Base-by-base conservation (phyloP, 2,329 filamentous ascomycete species). In the Xylaria arbuscula region DNA sequence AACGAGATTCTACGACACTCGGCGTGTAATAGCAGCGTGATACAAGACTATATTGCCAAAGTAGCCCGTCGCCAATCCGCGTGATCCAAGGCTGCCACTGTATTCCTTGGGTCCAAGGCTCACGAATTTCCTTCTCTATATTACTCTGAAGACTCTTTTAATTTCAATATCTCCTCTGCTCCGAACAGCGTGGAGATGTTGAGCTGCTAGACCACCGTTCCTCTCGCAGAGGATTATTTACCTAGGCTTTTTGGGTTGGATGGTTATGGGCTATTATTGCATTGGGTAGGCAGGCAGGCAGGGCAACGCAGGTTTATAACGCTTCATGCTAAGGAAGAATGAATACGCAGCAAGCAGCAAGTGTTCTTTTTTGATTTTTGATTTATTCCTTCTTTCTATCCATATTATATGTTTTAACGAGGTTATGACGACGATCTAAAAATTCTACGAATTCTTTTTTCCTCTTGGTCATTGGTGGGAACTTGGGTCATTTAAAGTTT, bases 31-130 rank as follows among this genome's bases (percentile, higher is more conserved):
- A 78, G 76, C 72, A 67, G 70, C 2, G 62, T 76, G 53, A 75
- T 78, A 69, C 75, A 78, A 56, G 72, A 70, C 61, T 76, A 75
- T 66, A 78, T 76, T 67, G 69, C 65, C 65, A 71, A 70, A 34
- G 72, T 73, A 17, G 73, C 74, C 4, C 69, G 70, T 9, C 69
- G 67, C 22, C 64, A 66, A 55, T 40, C 66, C n/a, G 40, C 48
- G 19, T 65, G 56, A 68, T 28, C 48, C 11, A 53, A 45, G 3
- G 34, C 36, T 8, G n/a, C 6, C 24, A n/a, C n/a, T 6, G n/a
- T 7, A 22, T n/a, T 19, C n/a, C 9, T 9, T 19, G n/a, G 45
- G 28, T 9, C 9, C n/a, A 19, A n/a, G 45, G n/a, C 9, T 10
- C 45, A n/a, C 45, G 17, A 28, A 28, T 24, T 24, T 24, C 8